Percentiles rank a stretch among this genome's conserved stretches.
These are phyloP conservation scores for Pleurotus cornucopiae DNA, from an alignment of 768 basidiomycete genomes.

Conservation along the genomic window DNA sequence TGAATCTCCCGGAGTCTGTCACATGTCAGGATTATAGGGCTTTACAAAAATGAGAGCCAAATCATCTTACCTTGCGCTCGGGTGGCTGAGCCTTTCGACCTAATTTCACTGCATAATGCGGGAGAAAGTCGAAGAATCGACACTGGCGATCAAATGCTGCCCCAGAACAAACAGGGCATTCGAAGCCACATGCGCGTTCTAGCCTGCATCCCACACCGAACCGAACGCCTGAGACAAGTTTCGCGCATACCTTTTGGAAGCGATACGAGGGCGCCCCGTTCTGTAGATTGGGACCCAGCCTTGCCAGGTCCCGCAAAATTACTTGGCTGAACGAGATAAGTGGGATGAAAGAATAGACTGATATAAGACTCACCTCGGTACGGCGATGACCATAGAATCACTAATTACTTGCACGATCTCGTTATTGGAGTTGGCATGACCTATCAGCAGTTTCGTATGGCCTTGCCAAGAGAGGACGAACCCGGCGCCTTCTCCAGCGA, in stretches of 20 bases:
- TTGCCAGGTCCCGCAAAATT: neutral
- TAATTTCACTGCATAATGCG: slow-evolving; percentile 74
- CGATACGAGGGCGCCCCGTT: slow-evolving; percentile 20
- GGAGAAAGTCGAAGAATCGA: slow-evolving; percentile 73
- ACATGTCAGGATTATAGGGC: neutral
- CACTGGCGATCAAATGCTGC: slow-evolving; percentile 72
- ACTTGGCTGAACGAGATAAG: slow-evolving; percentile 13
- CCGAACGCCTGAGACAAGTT: slow-evolving; percentile 77
- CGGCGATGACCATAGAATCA: slow-evolving; percentile 74
- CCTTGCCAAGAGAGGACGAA: slow-evolving; percentile 86
- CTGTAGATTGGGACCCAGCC: slow-evolving; percentile 2
- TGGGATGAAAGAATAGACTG: neutral
- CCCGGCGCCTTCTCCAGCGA: slow-evolving; percentile 72
- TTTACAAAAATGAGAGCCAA: neutral
- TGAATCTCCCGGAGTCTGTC: slow-evolving; percentile 58
- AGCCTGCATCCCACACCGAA: slow-evolving; percentile 82
- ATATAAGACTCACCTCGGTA: slow-evolving; percentile 61
- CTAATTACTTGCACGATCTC: slow-evolving; percentile 84
- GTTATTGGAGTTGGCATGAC: slow-evolving; percentile 60
- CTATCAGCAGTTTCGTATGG: slow-evolving; percentile 65
- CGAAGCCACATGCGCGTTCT: slow-evolving; percentile 75
- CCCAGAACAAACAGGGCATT: slow-evolving; percentile 60
- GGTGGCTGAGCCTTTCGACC: slow-evolving; percentile 43
- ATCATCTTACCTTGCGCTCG: slow-evolving; percentile 38
- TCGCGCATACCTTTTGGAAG: slow-evolving; percentile 75